Evolutionary conservation across 306 rosid species (phyloP), one percentile per base, ranked within the genome.

Genomic region (Argentina anserina): DNA sequence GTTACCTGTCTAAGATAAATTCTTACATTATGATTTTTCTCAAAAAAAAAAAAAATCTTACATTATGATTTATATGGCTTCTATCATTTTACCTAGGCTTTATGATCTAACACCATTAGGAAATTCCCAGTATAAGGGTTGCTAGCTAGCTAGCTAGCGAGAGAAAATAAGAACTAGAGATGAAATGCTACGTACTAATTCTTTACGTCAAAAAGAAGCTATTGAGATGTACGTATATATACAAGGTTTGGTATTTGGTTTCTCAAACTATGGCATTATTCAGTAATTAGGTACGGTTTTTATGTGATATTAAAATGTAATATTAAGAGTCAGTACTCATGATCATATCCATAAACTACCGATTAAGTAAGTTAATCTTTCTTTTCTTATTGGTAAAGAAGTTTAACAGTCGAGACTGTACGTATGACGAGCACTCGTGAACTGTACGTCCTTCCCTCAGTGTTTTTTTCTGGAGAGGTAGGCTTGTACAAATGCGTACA

Each of bases 371-470:
- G 52, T 3, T 29, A 29, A 9, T 72, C 64, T 56, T 37, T 53
- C 49, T 39, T 39, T 71, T n/a, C n/a, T n/a, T n/a, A n/a, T n/a
- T n/a, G n/a, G n/a, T n/a, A n/a, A n/a, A n/a, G n/a, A n/a, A n/a
- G n/a, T n/a, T n/a, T n/a, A n/a, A 15, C 17, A 46, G 69, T 75
- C 14, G 47, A 58, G 67, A 75, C 67, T 66, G 68, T 42, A n/a
- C n/a, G n/a, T n/a, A 49, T 23, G 49, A 60, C 52, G 28, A 52
- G 28, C 59, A 55, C 50, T 41, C 69, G 25, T 21, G 31, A 23
- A 20, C 49, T 39, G 69, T 33, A n/a, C n/a, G n/a, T 52, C 55
- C 3, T 47, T 15, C 55, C 28, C 61, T 46, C 68, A 58, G 69
- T 55, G 28, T 76, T 58, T 42, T 43, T 9, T 25, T 52, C 21